A percentile compares a stretch with the other conserved stretches of the same genome.
These are phyloP conservation scores for Gossypium rotundifolium DNA, from an alignment of 345 rosid species.

Conservation along the genomic window DNA sequence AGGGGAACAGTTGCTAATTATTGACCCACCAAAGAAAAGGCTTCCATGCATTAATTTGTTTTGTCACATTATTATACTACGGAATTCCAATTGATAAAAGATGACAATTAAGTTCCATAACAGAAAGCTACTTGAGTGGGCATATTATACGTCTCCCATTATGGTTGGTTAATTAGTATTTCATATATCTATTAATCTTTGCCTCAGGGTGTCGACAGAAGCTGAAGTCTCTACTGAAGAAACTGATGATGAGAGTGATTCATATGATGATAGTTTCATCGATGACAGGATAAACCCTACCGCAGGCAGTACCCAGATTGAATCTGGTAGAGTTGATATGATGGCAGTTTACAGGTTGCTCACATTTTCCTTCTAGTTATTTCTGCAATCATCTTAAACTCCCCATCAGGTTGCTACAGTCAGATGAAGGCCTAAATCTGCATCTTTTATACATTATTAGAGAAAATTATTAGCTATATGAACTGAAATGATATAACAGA, in stretches of 20 bases:
- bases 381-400: slow-evolving; percentile 10
- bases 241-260: slow-evolving; percentile 43
- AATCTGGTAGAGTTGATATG: slow-evolving; percentile 67
- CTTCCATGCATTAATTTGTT: background rate
- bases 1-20: background rate
- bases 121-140: background rate
- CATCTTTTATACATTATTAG: background rate
- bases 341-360: slow-evolving; percentile 82
- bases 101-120: background rate
- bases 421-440: background rate
- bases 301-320: slow-evolving; percentile 43
- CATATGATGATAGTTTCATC: slow-evolving; percentile 75
- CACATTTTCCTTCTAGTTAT: background rate
- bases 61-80: background rate
- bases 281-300: slow-evolving; percentile 67
- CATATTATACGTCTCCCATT: background rate
- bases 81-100: background rate
- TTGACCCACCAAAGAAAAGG: background rate
- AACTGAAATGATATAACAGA: background rate
- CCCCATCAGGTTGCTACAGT: background rate
- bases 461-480: background rate
- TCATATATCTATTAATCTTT: slow-evolving; percentile 1
- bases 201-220: slow-evolving; percentile 68
- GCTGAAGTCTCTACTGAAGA: slow-evolving; percentile 66
- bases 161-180: background rate